Evolutionary conservation across 1,284 basidiomycete species (phyloP), one percentile per base, ranked within the genome.

Genomic region (Pseudozyma sp.): DNA sequence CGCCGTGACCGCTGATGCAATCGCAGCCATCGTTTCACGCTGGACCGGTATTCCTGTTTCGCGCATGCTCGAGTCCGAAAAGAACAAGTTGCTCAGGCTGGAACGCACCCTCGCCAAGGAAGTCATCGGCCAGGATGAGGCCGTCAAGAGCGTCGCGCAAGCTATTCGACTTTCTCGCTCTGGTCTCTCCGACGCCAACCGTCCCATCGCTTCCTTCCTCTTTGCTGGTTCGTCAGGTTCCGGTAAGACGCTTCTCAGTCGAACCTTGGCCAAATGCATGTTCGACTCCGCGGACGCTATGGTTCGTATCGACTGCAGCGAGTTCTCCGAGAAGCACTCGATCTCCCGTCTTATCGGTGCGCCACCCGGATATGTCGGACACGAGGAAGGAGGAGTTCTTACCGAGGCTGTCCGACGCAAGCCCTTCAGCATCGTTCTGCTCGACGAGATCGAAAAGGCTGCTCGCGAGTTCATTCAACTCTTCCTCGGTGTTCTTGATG

Each of bases 401-500:
- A 89, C 88, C 49, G 86, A 87, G 52, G 82, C 77, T n/a, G 81
- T 86, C 19, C 78, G 85, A 31, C 76, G 85, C 47, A 83, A 80
- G 47, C 83, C 84, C 8, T 84, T 82, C 71, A 81, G 79, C 54
- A 79, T 82, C 25, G 79, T 86, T 2, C 76, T 87, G 47, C 76
- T 87, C 48, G 83, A 85, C 61, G 83, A 85, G 75, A 82, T 85
- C 43, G 83, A 85, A 70, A 89, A 96, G 38, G 94, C 95, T 8
- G 93, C 96, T 85, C 90, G 93, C 36, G 94, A 94, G 21, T 97
- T 97, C 79, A 94, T 97, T 85, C 87, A 96, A 52, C 90, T 97
- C 19, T 80, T 67, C 67, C 94, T 98, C 76, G 95, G 98, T 85
- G 94, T 95, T 39, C 93, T 93, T 83, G 93, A 94, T 78, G 88